Percentiles rank a stretch among this genome's conserved stretches.
phyloP scores from a whole-genome alignment of 306 rosid genomes.

The Medicago truncatula region DNA sequence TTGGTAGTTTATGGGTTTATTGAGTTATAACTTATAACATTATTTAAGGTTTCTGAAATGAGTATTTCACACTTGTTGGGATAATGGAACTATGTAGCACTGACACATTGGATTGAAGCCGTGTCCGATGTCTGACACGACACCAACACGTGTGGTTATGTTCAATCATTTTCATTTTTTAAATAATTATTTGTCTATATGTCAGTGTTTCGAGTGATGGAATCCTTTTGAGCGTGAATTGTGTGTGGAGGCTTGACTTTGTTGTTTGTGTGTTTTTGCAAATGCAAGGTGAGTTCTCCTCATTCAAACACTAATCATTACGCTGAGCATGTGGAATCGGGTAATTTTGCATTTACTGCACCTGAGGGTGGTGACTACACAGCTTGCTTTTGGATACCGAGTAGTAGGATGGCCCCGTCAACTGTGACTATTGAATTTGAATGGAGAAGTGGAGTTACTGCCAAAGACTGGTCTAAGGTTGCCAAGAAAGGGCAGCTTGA shows the following conservation, averaged over 20 bases:
- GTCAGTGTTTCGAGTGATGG: neutral
- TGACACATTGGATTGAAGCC: neutral
- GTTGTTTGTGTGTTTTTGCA: constrained; percentile 42
- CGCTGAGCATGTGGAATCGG: constrained; percentile 69
- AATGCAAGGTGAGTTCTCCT: constrained; percentile 79
- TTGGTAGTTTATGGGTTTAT: neutral
- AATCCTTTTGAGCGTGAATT: constrained; percentile 17
- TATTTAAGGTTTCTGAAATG: neutral
- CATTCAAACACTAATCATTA: constrained; percentile 65
- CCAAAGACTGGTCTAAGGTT: constrained; percentile 91
- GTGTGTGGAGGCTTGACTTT: constrained; percentile 42
- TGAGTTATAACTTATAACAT: neutral
- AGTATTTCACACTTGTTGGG: neutral
- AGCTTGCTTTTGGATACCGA: constrained; percentile 76
- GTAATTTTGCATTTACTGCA: constrained; percentile 82
- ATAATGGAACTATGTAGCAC: neutral
- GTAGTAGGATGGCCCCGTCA: constrained; percentile 45
- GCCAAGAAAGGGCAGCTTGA: constrained; percentile 93
- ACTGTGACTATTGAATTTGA: constrained; percentile 71
- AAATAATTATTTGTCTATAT: neutral
- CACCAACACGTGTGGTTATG: neutral
- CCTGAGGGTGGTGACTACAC: constrained; percentile 76
- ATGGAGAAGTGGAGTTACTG: constrained; percentile 87
- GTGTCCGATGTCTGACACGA: neutral
- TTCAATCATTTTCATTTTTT: neutral